phyloP scores from a whole-genome alignment of 768 basidiomycete genomes.

The Crepidotus variabilis region DNA sequence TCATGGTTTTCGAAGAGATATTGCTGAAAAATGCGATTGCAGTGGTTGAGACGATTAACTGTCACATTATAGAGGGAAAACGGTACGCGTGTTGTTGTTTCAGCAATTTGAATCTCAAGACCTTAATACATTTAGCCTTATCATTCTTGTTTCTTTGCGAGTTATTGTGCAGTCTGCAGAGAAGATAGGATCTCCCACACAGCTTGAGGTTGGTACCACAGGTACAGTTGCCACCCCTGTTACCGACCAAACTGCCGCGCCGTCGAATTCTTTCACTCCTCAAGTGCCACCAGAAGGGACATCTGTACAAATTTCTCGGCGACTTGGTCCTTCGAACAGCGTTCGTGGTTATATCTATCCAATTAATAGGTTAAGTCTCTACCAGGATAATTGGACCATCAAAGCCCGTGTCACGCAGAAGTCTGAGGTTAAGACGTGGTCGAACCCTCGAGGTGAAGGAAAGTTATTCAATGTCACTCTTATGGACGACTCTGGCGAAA shows the following conservation, averaged over 20 bases:
- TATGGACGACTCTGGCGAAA: conserved; percentile 94
- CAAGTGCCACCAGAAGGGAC: conserved; percentile 15
- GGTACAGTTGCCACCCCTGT: conserved; percentile 14
- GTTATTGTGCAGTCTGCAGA: conserved; percentile 48
- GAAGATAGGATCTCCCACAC: conserved; percentile 70
- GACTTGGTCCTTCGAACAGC: conserved; percentile 17
- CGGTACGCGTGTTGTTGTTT: conserved; percentile 45
- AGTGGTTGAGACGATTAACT: conserved; percentile 70
- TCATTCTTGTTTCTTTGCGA: conserved; percentile 72
- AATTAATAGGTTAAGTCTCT: conserved; percentile 92
- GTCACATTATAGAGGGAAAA: conserved; percentile 81
- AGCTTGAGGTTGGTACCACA: conserved; percentile 16
- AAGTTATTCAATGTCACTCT: conserved; percentile 90
- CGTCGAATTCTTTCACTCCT: conserved; percentile 23
- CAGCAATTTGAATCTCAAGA: conserved; percentile 2
- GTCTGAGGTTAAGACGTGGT: conserved; percentile 85
- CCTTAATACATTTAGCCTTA: conserved; percentile 47
- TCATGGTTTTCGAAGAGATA: conserved; percentile 57
- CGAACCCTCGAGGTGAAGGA: conserved; percentile 87
- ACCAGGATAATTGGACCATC: conserved; percentile 99
- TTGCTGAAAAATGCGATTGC: conserved; percentile 68
- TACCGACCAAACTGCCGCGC: conserved; percentile 18
- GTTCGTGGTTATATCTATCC: conserved; percentile 51
- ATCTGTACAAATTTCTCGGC: conserved; percentile 16
- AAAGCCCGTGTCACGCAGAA: conserved; percentile 91